Percentiles rank a stretch among this genome's conserved stretches.
phyloP scores from a whole-genome alignment of 164 flowering plant species.

The Brasenia schreberi region DNA sequence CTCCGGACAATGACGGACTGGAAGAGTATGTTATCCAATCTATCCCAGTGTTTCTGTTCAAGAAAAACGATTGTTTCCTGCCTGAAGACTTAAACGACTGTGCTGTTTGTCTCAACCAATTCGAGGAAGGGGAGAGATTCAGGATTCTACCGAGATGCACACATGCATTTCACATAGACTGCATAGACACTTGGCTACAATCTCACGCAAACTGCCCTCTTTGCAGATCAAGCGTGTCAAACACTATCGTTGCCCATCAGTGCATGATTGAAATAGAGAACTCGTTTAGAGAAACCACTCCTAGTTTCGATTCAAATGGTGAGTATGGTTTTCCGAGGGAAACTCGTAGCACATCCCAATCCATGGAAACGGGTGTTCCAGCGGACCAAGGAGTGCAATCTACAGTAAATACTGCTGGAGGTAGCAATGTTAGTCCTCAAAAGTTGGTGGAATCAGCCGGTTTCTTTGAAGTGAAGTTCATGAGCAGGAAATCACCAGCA shows the following conservation, averaged over 20 bases:
- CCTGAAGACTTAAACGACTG: slow-evolving; percentile 37
- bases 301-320: slow-evolving; percentile 8
- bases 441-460: not conserved
- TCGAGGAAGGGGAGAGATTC: slow-evolving; percentile 67
- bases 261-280: slow-evolving; percentile 12
- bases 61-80: slow-evolving; percentile 13
- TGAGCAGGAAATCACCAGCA: slow-evolving; percentile 24
- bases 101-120: slow-evolving; percentile 79
- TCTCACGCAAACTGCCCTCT: slow-evolving; percentile 85
- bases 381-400: not conserved
- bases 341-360: not conserved
- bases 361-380: not conserved
- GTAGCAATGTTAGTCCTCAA: slow-evolving; percentile 10
- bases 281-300: slow-evolving; percentile 10
- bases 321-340: slow-evolving; percentile 25
- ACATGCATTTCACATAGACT: slow-evolving; percentile 83
- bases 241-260: not conserved
- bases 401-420: not conserved
- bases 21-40: slow-evolving; percentile 59
- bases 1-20: slow-evolving; percentile 39
- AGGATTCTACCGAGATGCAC: slow-evolving; percentile 58
- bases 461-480: not conserved
- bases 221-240: slow-evolving; percentile 65
- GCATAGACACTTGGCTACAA: slow-evolving; percentile 94
- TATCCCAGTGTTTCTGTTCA: slow-evolving; percentile 57